Percentiles rank a stretch among this genome's conserved stretches.
Conservation (phyloP, 208 protist species). For the Willaertia magna region DNA sequence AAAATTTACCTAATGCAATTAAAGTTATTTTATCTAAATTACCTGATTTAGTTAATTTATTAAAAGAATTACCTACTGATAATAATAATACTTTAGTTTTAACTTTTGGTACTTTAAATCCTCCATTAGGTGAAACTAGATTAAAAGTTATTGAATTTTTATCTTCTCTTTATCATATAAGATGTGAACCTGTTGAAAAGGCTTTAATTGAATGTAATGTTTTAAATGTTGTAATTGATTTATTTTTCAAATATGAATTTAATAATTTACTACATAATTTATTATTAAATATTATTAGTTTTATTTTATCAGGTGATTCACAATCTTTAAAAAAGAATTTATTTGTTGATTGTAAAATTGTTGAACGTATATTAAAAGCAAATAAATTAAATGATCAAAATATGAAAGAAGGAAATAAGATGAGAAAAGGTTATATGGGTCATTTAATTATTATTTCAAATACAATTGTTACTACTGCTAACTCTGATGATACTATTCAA, state of each 20-base stretch:
- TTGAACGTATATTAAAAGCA: background rate
- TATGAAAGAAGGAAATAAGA: background rate
- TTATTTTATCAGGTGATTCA: background rate
- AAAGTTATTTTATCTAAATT: background rate
- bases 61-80: background rate
- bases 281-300: background rate
- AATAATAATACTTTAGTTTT: background rate
- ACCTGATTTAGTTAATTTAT: background rate
- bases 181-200: background rate
- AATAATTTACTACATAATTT: slow-evolving; percentile 2
- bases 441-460: background rate
- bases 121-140: background rate
- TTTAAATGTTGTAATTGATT: background rate
- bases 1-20: background rate
- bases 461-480: background rate
- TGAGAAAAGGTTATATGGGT: slow-evolving; percentile 1
- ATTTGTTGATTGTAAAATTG: background rate
- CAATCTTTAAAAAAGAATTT: background rate
- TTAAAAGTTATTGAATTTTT: background rate
- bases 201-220: background rate
- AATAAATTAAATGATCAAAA: background rate
- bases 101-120: background rate
- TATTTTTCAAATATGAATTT: background rate
- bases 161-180: background rate
- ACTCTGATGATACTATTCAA: background rate